Base-by-base conservation (phyloP, 2,329 filamentous ascomycete genomes). In the Lecanosticta acicola region DNA sequence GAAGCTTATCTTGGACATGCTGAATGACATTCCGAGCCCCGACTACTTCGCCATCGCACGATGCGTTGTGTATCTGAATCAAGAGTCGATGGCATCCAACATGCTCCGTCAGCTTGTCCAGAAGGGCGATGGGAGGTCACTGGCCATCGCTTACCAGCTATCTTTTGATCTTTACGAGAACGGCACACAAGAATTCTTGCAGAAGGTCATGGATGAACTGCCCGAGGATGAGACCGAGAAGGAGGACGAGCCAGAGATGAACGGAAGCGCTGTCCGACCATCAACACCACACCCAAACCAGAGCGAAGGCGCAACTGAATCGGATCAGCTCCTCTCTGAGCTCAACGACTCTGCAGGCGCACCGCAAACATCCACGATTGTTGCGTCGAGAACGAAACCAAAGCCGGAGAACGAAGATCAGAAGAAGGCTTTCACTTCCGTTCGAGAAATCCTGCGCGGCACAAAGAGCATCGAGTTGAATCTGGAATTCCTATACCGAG, bases 81-180 rank as follows among this genome's bases (percentile, higher is more conserved):
- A 94, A 57, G 85, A 96, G 61, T 84, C 87, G 39, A 85, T 96
- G 74, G 93, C 93, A 0, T 90, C 89, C 8, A 80, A 80, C 52
- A 90, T 98, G 69, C 79, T 98, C 34, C 79, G 79, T 41, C 83
- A 87, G 57, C 77, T 98, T 17, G 83, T 97, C 8, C 77, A 85
- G 50, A 85, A 85, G 54, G 87, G 82, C 4, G 87, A 94, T 56
- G 76, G 81, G 41, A 81, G 81, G 49, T 89, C 88, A 0, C 79
- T 87, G 13, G 86, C 90, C 16, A 84, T 87, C 40, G 93, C 93
- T 14, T 98, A 97, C 67, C 93, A 98, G 66, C 94, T 98, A 46
- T 93, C 91, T 1, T 98, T 98, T 61, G 93, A 98, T 62, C 77
- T 98, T 4, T 97, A 96, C 68, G 93, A 98, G 70, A 98, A 98